These are phyloP conservation scores for Erodium texanum DNA, from an alignment of 441 rosid genomes.

Conservation along the genomic window DNA sequence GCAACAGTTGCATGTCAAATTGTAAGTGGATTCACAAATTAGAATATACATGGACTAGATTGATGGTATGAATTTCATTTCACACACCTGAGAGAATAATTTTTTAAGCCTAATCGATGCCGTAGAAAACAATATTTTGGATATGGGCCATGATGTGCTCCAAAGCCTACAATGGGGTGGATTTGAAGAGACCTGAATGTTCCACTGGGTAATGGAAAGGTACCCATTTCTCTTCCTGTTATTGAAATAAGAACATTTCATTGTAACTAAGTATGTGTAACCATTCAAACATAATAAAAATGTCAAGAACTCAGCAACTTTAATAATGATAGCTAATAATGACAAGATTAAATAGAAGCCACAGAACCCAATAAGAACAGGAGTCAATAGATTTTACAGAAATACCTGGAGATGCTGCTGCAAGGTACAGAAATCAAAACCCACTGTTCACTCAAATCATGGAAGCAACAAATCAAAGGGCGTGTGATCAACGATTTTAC, in stretches of 20 bases:
- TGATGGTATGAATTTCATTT: neutral
- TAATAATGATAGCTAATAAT: too few relatives aligned
- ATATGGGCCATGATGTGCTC: neutral
- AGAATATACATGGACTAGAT: neutral
- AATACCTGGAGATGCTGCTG: too few relatives aligned
- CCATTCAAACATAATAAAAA: too few relatives aligned
- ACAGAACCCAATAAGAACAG: too few relatives aligned
- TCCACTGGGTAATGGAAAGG: neutral
- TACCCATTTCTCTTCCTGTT: constrained; percentile 2
- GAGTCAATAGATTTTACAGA: too few relatives aligned
- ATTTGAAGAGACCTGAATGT: neutral
- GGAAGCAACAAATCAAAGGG: too few relatives aligned
- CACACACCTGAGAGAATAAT: neutral
- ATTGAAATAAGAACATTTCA: neutral
- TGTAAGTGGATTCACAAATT: neutral
- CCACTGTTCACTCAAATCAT: too few relatives aligned
- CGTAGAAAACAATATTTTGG: neutral
- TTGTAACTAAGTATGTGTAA: too few relatives aligned
- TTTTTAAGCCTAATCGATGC: neutral
- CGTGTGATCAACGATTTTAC: too few relatives aligned
- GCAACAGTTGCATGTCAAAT: constrained; percentile 14
- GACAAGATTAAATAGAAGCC: too few relatives aligned
- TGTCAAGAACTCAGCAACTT: too few relatives aligned
- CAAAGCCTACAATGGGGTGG: neutral
- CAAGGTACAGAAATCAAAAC: too few relatives aligned